Conservation (phyloP, 2,329 filamentous ascomycete genomes). For the Fusarium nematophilum region DNA sequence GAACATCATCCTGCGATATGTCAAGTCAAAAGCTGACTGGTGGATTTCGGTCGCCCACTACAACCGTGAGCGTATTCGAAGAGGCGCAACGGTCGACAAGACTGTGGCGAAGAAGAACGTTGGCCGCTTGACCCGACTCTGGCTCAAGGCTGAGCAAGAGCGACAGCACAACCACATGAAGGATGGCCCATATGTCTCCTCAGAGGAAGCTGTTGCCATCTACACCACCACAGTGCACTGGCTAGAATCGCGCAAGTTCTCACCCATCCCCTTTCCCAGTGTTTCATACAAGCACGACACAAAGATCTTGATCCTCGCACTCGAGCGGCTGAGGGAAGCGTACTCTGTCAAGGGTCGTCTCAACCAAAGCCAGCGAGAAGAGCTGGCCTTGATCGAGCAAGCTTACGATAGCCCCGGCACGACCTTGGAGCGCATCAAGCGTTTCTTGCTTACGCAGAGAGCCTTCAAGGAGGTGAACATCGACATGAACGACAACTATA, state of each 20-base stretch:
- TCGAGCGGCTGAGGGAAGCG: slow-evolving; percentile 92
- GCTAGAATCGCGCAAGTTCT: slow-evolving; percentile 98
- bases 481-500: slow-evolving; percentile 99
- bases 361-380: slow-evolving; percentile 97
- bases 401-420: slow-evolving; percentile 98
- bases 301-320: slow-evolving; percentile 94
- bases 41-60: slow-evolving; percentile 99
- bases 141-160: slow-evolving; percentile 98
- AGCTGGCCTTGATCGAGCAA: slow-evolving; percentile 95
- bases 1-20: slow-evolving; percentile 97
- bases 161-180: slow-evolving; percentile 99
- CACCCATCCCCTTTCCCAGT: slow-evolving; percentile 97
- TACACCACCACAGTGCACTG: slow-evolving; percentile 99
- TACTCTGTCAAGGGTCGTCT: slow-evolving; percentile 97
- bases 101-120: slow-evolving; percentile 99
- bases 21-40: slow-evolving; percentile 99
- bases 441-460: slow-evolving; percentile 94
- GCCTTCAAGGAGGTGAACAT: slow-evolving; percentile 99
- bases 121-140: slow-evolving; percentile 90
- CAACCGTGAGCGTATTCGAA: slow-evolving; percentile 95
- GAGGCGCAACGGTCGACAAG: slow-evolving; percentile 98
- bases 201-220: slow-evolving; percentile 97
- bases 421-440: slow-evolving; percentile 94
- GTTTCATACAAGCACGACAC: slow-evolving; percentile 99
- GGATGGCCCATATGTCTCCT: slow-evolving; percentile 97